Evolutionary conservation across 352 stramenopile species (phyloP).

Genomic region (Peronospora farinosa): DNA sequence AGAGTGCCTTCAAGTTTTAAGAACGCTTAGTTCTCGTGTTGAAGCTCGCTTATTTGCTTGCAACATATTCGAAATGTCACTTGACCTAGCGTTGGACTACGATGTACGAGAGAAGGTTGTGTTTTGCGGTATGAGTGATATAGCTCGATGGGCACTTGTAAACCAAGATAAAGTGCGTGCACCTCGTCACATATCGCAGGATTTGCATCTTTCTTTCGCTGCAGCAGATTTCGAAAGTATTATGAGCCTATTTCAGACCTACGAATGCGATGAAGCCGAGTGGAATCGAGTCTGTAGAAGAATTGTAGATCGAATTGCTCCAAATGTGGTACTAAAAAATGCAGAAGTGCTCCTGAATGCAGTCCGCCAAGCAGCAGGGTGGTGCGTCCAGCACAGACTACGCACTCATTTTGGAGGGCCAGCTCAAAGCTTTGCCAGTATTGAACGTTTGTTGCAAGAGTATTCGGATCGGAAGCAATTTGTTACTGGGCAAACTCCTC

Average conservation of each 20-base stretch:
- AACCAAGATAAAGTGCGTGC: conserved; percentile 4
- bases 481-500: conserved; percentile 4
- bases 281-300: conserved; percentile 33
- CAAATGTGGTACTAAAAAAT: conserved; percentile 8
- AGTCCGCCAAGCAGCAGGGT: conserved; percentile 50
- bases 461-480: conserved; percentile 18
- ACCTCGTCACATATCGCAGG: conserved; percentile 4
- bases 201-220: conserved; percentile 31
- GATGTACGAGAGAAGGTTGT: conserved; percentile 11
- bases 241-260: conserved; percentile 27
- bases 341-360: conserved; percentile 23
- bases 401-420: conserved; percentile 71
- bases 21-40: conserved; percentile 10
- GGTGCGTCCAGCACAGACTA: conserved; percentile 66
- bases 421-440: conserved; percentile 63
- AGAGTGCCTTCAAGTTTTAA: conserved; percentile 23
- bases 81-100: conserved; percentile 25
- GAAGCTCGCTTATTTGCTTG: conserved; percentile 13
- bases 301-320: conserved; percentile 15
- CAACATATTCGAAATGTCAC: conserved; percentile 10
- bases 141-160: conserved; percentile 22
- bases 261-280: conserved; percentile 24
- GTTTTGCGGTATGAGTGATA: conserved; percentile 5
- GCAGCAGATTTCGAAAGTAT: conserved; percentile 43
- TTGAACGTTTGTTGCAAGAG: conserved; percentile 59